Base-by-base conservation (phyloP, 495 filamentous ascomycete species). In the Penicillium herquei region DNA sequence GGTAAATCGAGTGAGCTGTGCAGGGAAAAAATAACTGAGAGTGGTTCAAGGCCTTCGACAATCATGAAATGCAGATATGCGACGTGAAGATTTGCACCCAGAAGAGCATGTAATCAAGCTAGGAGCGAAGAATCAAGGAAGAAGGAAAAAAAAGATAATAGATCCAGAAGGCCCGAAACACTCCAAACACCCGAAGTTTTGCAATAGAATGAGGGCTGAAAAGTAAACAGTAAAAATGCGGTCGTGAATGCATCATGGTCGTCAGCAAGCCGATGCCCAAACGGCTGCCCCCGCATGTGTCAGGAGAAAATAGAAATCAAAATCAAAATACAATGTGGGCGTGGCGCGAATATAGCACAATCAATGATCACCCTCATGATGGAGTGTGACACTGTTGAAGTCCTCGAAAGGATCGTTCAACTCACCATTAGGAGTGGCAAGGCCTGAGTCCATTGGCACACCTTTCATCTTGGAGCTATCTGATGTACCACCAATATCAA, bases 371-470 rank as follows among this genome's bases (percentile, higher is more conserved):
- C 91, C 95, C 52, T 98, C 94, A 76, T 98, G 94, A 72, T 96
- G 92, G 54, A 98, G 82, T 56, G 94, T 98, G 33, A 98, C 94
- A 64, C 90, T 96, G 72, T 98, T 98, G 70, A 98, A 98, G 68
- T 98, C 95, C 70, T 96, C 91, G 67, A 98, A 98, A 11, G 94
- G 94, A 81, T 98, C 94, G n/a, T 83, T 81, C 52, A 86, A 71
- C 66, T 96, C 92, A 35, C 80, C 88, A 35, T 87, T 91, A 9
- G 94, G 92, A 31, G 93, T 97, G 3, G 87, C 86, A 32, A 94
- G 73, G 8, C 90, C 91, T 18, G 86, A 90, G 62, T 96, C 90
- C 59, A 96, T 75, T 9, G 90, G 90, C 31, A 96, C 90, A 4
- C 91, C 92, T 63, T 87, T 87, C 64, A 83, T 70, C 60, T 73